Evolutionary conservation across 2,329 filamentous ascomycete species (phyloP), one percentile per base, ranked within the genome.

Genomic region (Colletotrichum sp.): DNA sequence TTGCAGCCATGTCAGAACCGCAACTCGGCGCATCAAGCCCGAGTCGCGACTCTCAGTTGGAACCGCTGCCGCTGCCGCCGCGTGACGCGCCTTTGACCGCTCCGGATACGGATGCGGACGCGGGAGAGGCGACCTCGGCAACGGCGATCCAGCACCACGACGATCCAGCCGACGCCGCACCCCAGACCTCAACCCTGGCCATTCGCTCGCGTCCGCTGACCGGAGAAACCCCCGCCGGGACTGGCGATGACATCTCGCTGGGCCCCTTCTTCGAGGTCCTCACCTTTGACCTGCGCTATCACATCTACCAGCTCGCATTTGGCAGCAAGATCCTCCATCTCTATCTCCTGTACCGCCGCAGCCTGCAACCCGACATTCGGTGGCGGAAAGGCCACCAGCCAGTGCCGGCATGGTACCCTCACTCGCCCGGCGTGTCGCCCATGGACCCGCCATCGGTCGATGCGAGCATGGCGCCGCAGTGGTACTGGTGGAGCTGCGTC

Each of bases 401-500:
- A 19, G 72, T 77, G 64, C 69, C 74, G 29, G 69, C 69, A 13
- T 77, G 69, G 73, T 78, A 73, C 2, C 77, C 74, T 57, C 71
- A 77, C 71, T 78, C 77, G 22, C 75, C 77, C 1, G 63, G 74
- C 71, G 77, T 77, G 6, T 78, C 74, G 30, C 55, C 65, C 39
- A 73, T 77, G 65, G 76, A 77, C 52, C 74, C 74, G 52, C 76
- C 73, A 7, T 77, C 64, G n/a, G 75, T 32, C 11, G 71, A 78
- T 44, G 67, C 70, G 19, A 71, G 36, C 67, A 65, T 67, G 44
- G 34, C 63, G 59, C 75, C 77, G 55, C 70, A 77, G 63, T 78
- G 77, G 77, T 75, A 77, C 63, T 78, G 77, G 77, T 78, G 77
- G 77, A 77, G 75, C 30, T 78, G 77, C 68, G 74, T 78, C 25